Evolutionary conservation across 2,329 filamentous ascomycete species (phyloP).

Genomic region (Cylindrodendrum hubeiense): DNA sequence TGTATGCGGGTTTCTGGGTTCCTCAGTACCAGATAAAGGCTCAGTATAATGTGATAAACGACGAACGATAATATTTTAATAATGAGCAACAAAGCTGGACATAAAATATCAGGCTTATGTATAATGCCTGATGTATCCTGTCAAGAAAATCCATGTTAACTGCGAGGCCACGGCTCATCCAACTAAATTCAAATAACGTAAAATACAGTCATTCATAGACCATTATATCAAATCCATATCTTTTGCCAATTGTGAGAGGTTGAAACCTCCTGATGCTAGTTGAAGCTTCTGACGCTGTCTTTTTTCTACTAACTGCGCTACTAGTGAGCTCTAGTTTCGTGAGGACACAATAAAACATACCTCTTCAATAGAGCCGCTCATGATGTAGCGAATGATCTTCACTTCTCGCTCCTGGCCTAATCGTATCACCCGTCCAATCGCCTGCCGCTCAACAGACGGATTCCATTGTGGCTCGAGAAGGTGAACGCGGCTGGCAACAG

Average conservation of each 20-base stretch:
- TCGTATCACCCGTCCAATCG: not conserved
- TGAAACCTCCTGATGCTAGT: not conserved
- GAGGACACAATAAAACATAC: not conserved
- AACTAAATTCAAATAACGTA: no score
- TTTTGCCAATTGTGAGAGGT: not conserved
- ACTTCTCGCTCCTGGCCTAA: not conserved
- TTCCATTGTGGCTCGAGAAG: constrained; percentile 3
- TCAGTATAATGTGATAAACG: no score
- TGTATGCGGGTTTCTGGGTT: no score
- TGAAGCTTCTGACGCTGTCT: not conserved
- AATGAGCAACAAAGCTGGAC: no score
- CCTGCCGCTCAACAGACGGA: not conserved
- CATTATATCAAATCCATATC: not conserved
- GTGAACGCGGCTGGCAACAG: not conserved
- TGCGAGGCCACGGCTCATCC: no score
- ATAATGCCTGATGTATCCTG: no score
- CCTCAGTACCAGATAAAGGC: no score
- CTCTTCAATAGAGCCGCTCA: not conserved
- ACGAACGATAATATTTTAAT: no score
- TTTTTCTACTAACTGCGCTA: not conserved
- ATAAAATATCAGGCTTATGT: no score
- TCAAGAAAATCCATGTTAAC: no score
- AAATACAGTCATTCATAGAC: no score
- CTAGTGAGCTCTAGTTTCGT: not conserved
- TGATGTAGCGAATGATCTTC: not conserved